Base-by-base conservation (phyloP, 2,329 filamentous ascomycete species). In the Penicillium sp. region DNA sequence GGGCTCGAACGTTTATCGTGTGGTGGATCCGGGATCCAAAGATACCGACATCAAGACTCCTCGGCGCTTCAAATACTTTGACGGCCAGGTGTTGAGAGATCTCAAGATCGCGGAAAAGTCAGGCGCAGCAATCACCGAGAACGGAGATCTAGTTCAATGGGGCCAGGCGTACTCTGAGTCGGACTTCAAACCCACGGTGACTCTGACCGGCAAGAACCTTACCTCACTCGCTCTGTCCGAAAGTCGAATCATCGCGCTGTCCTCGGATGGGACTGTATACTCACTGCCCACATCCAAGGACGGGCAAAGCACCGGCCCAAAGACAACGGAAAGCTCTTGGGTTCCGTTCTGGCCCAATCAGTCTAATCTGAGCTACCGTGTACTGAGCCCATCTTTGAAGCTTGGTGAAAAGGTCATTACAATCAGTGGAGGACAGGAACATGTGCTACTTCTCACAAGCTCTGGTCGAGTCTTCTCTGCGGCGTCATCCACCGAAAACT, bases 101-200 rank as follows among this genome's bases (percentile, higher is more conserved):
- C 79, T 97, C 61, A 96, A 96, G 77, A 77, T 97, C 49, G 90
- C 92, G 58, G 82, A 85, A 53, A 84, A 85, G 40, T 92, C 95
- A 70, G 94, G 91, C 9, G 93, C 87, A 4, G 94, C 94, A 10
- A 87, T 97, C 40, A 88, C 87, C 5, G 92, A 97, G 71, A 87
- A 88, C 60, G 94, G 94, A 4, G 89, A 97, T 71, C 74, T 99
- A 44, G 80, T 97, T 13, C 92, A 97, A 76, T 99, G 94, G 94
- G 94, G 94, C 1, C 81, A 82, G 4, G 90, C 82, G 4, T 97
- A 88, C 71, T 88, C 88, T 7, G 81, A 83, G 54, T 81, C 84
- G 5, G 79, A 84, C 31, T 83, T 79, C 10, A 77, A 80, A 31
- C 94, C 93, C 0, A 81, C 81, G 1, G 78, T 82, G 48, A 97